Percentiles rank a stretch among this genome's conserved stretches.
These are phyloP conservation scores for Castanea mollissima DNA, from an alignment of 306 rosid species.

Conservation along the genomic window DNA sequence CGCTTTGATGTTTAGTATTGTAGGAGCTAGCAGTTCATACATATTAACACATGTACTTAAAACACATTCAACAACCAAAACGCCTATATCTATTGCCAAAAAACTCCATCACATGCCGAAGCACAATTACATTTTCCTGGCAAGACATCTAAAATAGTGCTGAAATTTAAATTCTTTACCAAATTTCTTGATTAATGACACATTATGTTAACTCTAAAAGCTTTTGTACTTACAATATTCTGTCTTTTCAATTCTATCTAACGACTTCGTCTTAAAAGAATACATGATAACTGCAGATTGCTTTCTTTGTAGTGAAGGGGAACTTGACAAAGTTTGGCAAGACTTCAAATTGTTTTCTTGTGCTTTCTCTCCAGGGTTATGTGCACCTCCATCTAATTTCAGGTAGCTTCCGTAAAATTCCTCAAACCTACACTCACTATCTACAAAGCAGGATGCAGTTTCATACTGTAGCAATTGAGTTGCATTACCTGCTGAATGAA, in stretches of 20 bases:
- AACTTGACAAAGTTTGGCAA: slow-evolving; percentile 26
- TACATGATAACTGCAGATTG: slow-evolving; percentile 74
- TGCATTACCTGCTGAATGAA: slow-evolving; percentile 50
- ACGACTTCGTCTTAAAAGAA: slow-evolving; percentile 64
- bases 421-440: slow-evolving; percentile 55
- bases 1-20: slow-evolving; percentile 11
- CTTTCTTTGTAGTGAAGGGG: slow-evolving; percentile 27
- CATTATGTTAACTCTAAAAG: neutral
- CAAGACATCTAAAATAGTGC: neutral
- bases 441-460: slow-evolving; percentile 62
- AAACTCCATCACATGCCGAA: neutral
- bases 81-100: neutral
- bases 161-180: neutral
- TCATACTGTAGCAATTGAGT: slow-evolving; percentile 68
- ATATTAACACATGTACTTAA: neutral
- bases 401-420: slow-evolving; percentile 71
- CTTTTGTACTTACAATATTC: slow-evolving; percentile 46
- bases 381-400: slow-evolving; percentile 55
- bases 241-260: slow-evolving; percentile 48
- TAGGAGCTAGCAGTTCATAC: neutral
- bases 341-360: slow-evolving; percentile 51
- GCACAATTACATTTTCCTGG: neutral
- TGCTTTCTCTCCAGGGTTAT: slow-evolving; percentile 42
- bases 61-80: neutral
- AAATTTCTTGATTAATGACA: neutral